Percentiles rank a stretch among this genome's conserved stretches.
Evolutionary conservation across 441 rosid species (phyloP).

Genomic region (Cnidoscolus chayamansa): DNA sequence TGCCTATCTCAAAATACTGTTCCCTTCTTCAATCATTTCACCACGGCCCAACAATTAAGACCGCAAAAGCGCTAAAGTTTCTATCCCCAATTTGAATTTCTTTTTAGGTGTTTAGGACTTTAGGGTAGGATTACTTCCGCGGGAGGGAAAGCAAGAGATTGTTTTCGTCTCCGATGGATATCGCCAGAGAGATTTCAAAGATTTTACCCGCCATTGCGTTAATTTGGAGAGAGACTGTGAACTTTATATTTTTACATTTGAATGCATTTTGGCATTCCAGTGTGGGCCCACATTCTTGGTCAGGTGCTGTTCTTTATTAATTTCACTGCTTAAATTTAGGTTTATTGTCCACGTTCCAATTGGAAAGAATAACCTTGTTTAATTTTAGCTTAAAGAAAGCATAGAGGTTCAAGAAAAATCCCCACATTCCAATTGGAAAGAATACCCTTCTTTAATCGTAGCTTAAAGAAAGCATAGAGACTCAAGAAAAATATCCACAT

Average conservation of each 20-base stretch:
- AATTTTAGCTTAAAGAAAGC: no score
- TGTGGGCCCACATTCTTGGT: constrained; percentile 83
- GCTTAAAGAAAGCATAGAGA: no score
- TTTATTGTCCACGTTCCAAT: no score
- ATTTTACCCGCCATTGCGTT: neutral
- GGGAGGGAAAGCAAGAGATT: constrained; percentile 51
- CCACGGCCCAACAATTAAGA: neutral
- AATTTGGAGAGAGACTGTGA: constrained; percentile 67
- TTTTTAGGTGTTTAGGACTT: constrained; percentile 32
- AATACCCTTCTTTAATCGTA: no score
- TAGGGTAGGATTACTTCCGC: no score
- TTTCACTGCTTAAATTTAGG: neutral
- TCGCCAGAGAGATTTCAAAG: constrained; percentile 57
- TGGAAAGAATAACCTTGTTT: no score
- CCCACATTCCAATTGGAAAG: no score
- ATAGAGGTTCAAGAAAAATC: no score
- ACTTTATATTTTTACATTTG: constrained; percentile 69
- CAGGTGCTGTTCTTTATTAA: constrained; percentile 44
- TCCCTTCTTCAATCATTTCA: neutral
- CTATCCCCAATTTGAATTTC: neutral
- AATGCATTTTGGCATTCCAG: constrained; percentile 99
- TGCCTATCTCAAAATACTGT: no score
- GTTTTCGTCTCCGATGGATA: constrained; percentile 74
- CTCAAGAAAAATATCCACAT: no score
- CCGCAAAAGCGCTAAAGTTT: neutral